Percentiles rank a stretch among this genome's conserved stretches.
Conservation (phyloP, 2,329 filamentous ascomycete species). For the Tolypocladium sp. region DNA sequence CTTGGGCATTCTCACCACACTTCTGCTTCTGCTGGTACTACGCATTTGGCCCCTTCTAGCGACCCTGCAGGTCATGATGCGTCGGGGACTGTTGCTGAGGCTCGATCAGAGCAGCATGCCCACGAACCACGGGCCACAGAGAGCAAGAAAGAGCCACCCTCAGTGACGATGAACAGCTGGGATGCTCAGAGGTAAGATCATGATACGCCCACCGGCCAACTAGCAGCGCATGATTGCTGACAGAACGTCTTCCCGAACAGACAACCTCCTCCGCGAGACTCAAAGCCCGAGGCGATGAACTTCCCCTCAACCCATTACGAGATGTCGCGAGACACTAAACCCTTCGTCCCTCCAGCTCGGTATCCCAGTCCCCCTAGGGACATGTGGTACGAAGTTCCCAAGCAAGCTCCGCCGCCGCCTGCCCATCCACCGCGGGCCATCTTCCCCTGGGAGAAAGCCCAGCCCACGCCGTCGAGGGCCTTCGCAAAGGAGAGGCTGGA, state of each 20-base stretch:
- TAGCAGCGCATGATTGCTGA: neutral
- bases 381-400: conserved; percentile 83
- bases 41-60: neutral
- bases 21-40: neutral
- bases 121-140: neutral
- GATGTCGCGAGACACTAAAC: conserved; percentile 68
- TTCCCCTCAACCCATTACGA: conserved; percentile 71
- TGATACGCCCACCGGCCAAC: neutral
- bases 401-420: conserved; percentile 43
- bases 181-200: conserved; percentile 42
- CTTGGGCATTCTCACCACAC: neutral
- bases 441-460: conserved; percentile 82
- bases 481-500: conserved; percentile 32
- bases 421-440: conserved; percentile 55
- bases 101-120: neutral
- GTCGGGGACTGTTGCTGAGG: neutral
- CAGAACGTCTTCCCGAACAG: conserved; percentile 25
- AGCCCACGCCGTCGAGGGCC: conserved; percentile 52
- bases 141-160: neutral
- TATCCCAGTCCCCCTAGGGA: conserved; percentile 79
- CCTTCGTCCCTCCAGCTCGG: conserved; percentile 66
- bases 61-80: neutral
- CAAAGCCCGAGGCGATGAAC: conserved; percentile 76
- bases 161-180: conserved; percentile 29
- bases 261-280: conserved; percentile 53